phyloP scores from a whole-genome alignment of 2,329 filamentous ascomycete genomes.

The Penicillium polonicum region DNA sequence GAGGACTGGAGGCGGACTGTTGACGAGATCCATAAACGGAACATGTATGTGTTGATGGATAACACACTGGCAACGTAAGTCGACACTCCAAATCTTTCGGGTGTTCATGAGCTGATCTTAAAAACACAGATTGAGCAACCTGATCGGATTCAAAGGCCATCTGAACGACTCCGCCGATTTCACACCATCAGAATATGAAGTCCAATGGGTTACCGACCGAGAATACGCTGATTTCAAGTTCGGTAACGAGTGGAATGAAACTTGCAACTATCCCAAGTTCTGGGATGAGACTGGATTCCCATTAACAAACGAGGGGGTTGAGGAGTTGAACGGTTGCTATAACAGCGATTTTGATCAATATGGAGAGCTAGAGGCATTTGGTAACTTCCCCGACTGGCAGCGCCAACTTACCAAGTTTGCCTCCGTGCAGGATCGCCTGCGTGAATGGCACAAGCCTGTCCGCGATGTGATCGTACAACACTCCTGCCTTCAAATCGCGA shows the following conservation, averaged over 20 bases:
- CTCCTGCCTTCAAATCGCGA: constrained; percentile 61
- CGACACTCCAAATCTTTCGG: too few species aligned
- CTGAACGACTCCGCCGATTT: constrained; percentile 60
- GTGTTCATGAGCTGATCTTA: not conserved
- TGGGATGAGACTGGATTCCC: constrained; percentile 58
- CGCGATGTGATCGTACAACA: constrained; percentile 58
- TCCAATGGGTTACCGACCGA: constrained; percentile 54
- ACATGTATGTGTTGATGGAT: constrained; percentile 66
- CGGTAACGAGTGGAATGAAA: constrained; percentile 53
- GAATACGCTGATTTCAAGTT: constrained; percentile 59
- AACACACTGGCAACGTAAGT: constrained; percentile 63
- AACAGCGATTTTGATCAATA: constrained; percentile 66
- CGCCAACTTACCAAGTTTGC: constrained; percentile 65
- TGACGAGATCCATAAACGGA: constrained; percentile 58
- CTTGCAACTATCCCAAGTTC: constrained; percentile 60
- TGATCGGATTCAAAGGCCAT: constrained; percentile 62
- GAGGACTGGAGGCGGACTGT: constrained; percentile 58
- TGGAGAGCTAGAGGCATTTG: constrained; percentile 63
- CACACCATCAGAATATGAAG: constrained; percentile 55
- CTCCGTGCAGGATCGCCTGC: constrained; percentile 64
- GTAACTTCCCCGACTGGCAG: constrained; percentile 62
- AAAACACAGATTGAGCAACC: constrained; percentile 51
- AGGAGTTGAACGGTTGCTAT: constrained; percentile 55
- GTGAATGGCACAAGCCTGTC: constrained; percentile 62
- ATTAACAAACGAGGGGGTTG: constrained; percentile 48